These are phyloP conservation scores for Hippophae tibetana DNA, from an alignment of 306 rosid genomes.

Conservation along the genomic window DNA sequence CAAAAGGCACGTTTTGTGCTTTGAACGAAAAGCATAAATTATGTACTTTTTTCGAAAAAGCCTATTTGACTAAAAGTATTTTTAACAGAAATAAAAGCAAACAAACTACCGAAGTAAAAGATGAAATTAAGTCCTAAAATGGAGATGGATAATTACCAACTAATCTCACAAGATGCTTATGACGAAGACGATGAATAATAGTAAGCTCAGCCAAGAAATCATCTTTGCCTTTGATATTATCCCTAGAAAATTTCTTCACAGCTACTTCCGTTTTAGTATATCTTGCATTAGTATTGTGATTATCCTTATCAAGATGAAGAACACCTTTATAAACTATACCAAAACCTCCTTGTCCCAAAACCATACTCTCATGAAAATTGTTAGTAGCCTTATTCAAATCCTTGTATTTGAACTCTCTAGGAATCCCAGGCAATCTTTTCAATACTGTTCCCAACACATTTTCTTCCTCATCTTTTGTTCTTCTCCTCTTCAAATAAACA, in stretches of 20 bases:
- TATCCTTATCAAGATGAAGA: constrained; percentile 15
- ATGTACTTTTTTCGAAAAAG: too few relatives aligned
- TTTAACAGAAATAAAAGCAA: not conserved
- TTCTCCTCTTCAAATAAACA: constrained; percentile 14
- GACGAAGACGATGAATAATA: constrained; percentile 50
- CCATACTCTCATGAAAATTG: constrained; percentile 34
- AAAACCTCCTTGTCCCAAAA: constrained; percentile 41
- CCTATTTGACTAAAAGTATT: too few relatives aligned
- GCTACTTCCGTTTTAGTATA: constrained; percentile 19
- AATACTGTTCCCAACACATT: constrained; percentile 16
- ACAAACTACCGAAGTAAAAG: not conserved
- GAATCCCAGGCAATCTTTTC: constrained; percentile 41
- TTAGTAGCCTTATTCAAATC: constrained; percentile 38
- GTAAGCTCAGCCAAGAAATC: constrained; percentile 54
- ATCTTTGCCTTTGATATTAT: constrained; percentile 30
- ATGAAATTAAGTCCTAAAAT: not conserved
- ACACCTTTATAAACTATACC: constrained; percentile 45
- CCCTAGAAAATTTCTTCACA: constrained; percentile 41
- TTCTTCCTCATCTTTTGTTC: constrained; percentile 21
- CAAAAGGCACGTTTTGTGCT: too few relatives aligned
- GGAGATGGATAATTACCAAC: constrained; percentile 18
- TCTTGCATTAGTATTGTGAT: not conserved
- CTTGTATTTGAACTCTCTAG: constrained; percentile 35
- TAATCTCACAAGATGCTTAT: constrained; percentile 42
- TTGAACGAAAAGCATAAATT: too few relatives aligned